Evolutionary conservation across 2,329 filamentous ascomycete genomes (phyloP), one percentile per base, ranked within the genome.

Genomic region (Domatiomyces globalis): DNA sequence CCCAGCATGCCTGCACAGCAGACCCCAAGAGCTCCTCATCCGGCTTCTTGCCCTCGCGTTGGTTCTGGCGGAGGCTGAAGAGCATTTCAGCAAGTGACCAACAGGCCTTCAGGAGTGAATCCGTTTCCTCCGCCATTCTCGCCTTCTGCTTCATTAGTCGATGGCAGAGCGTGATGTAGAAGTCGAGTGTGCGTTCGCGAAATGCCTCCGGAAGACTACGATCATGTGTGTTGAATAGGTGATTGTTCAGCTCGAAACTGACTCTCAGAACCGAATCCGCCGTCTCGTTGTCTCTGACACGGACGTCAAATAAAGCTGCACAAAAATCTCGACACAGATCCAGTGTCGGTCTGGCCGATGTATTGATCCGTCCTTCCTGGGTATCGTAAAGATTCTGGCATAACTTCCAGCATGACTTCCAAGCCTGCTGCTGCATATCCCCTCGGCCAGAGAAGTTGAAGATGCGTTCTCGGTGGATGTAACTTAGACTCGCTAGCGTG

Each of bases 241-340:
- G 89, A 61, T 94, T 95, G 69, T 94, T 95, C 20, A 95, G 74
- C 69, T 95, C 90, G 64, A 95, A 95, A 69, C 87, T 95, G 58
- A 95, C 89, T 46, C 90, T 77, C 46, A 96, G 69, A 12, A 95
- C 83, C 0, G 89, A 94, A 66, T 96, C 90, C 0, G 84, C 79
- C 1, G 80, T 71, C 61, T 92, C 87, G 56, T 94, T 84, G 49
- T 83, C 81, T 57, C 81, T 81, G 54, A 84, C 77, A 42, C 89
- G 78, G 17, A 90, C 82, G 63, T 95, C 89, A 62, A 95, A 96
- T 9, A 95, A 72, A 0, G 87, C 79, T 67, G 95, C 88, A 61
- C 88, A 95, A 63, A 96, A 95, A 58, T 94, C 87, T 19, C 88
- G 82, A 65, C 88, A 95, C 4, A 95, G 73, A 64, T 95, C 88